Evolutionary conservation across 305 asterid genomes (phyloP).

Genomic region (Fraxinus paxiana): DNA sequence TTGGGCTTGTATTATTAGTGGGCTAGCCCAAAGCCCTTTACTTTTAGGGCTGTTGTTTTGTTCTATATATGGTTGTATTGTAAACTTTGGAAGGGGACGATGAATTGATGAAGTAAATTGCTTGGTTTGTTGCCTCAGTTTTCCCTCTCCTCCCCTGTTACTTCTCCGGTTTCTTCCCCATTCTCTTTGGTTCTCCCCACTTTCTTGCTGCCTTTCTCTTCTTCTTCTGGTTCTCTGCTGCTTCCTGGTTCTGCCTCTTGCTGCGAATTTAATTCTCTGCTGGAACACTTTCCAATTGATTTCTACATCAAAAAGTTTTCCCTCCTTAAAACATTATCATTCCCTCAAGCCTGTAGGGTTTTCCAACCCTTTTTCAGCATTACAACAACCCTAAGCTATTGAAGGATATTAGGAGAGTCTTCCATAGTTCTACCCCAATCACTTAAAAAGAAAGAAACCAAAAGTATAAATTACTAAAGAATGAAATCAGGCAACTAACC

Average conservation of each 20-base stretch:
- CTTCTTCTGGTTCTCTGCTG: neutral
- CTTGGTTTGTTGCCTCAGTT: neutral
- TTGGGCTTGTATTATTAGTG: neutral
- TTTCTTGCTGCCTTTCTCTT: neutral
- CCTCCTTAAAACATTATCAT: neutral
- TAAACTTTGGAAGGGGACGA: neutral
- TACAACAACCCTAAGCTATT: neutral
- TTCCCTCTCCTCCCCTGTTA: neutral
- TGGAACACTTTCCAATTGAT: neutral
- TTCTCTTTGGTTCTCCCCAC: neutral
- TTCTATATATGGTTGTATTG: neutral
- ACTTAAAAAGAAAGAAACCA: neutral
- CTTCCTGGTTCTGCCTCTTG: neutral
- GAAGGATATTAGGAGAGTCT: neutral
- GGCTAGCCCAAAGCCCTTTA: neutral
- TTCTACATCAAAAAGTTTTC: neutral
- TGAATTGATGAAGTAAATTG: neutral
- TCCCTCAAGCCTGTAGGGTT: neutral
- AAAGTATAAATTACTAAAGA: neutral
- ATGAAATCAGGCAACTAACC: conserved; percentile 47
- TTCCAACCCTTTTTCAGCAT: neutral
- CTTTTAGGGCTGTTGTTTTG: neutral
- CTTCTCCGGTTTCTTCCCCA: too few species aligned
- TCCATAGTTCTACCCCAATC: neutral
- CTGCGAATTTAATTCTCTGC: neutral